Conservation (phyloP, 169 alveolate species). For the Plasmodium knowlesi region DNA sequence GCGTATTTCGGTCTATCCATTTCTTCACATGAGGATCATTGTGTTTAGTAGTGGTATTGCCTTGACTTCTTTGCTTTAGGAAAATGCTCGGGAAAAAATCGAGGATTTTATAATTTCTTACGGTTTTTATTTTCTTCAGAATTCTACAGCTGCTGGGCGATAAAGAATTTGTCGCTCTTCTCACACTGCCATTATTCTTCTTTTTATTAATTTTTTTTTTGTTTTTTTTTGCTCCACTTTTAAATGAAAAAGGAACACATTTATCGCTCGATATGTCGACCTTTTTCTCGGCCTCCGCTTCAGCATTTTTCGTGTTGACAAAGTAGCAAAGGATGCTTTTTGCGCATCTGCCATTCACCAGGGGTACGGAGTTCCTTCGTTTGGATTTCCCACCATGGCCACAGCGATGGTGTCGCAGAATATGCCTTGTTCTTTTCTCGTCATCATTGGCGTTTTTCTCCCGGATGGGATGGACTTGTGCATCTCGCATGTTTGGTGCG, state of each 20-base stretch:
- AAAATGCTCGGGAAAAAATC: conserved; percentile 57
- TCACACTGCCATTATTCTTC: background rate
- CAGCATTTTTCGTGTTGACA: background rate
- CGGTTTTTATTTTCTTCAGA: background rate
- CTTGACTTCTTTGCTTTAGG: background rate
- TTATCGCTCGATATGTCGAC: background rate
- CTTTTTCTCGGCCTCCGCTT: background rate
- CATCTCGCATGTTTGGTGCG: background rate
- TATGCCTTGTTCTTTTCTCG: background rate
- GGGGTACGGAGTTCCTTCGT: background rate
- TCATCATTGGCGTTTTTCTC: background rate
- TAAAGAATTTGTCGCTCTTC: background rate
- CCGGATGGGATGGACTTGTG: background rate
- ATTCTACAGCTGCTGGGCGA: background rate
- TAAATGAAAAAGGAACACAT: conserved; percentile 7
- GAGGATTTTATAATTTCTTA: conserved; percentile 31
- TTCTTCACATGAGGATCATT: background rate
- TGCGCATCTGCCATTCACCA: background rate
- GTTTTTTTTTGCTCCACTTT: background rate
- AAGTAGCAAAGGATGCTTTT: conserved; percentile 14
- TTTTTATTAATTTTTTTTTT: background rate
- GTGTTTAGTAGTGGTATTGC: background rate
- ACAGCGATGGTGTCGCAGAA: background rate
- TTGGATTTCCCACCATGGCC: background rate
- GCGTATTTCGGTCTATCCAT: background rate